Percentiles rank a stretch among this genome's conserved stretches.
Evolutionary conservation across 192 early-diverging fungal genomes (phyloP).

Genomic region (Coemansia brasiliensis): DNA sequence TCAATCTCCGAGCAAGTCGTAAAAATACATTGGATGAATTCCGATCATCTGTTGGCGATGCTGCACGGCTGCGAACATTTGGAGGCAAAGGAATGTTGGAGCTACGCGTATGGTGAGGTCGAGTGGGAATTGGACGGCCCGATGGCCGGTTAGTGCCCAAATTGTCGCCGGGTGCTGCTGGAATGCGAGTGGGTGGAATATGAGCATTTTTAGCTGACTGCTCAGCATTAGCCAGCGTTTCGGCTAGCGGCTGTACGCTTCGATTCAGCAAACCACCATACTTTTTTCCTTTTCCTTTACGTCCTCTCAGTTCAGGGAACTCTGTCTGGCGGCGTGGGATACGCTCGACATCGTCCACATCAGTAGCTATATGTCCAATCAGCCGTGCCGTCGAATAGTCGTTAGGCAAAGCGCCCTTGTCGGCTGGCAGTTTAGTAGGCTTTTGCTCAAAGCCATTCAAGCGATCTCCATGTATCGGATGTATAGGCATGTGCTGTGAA

Average conservation of each 20-base stretch:
- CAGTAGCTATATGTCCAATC: slow-evolving; percentile 40
- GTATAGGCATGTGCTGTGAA: slow-evolving; percentile 3
- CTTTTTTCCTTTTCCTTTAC: slow-evolving; percentile 23
- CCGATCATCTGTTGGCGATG: slow-evolving; percentile 5
- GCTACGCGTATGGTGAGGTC: slow-evolving; percentile 24
- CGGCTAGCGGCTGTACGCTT: slow-evolving; percentile 30
- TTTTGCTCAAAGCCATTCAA: slow-evolving; percentile 1
- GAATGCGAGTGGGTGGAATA: slow-evolving; percentile 40
- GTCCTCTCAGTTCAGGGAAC: slow-evolving; percentile 42
- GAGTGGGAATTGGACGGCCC: not conserved
- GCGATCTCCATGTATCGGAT: slow-evolving; percentile 1
- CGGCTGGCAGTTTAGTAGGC: not conserved
- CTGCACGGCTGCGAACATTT: slow-evolving; percentile 10
- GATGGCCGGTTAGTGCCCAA: slow-evolving; percentile 5
- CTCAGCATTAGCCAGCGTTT: slow-evolving; percentile 6
- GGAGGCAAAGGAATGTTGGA: slow-evolving; percentile 48
- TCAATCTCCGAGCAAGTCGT: slow-evolving; percentile 44
- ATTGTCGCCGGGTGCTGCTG: slow-evolving; percentile 13
- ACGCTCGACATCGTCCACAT: slow-evolving; percentile 30
- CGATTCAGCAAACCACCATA: slow-evolving; percentile 21
- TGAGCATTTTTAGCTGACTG: slow-evolving; percentile 4
- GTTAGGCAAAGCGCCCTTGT: not conserved
- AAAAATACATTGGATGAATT: slow-evolving; percentile 40
- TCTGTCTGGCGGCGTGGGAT: slow-evolving; percentile 26
- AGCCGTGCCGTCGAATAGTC: slow-evolving; percentile 33